Evolutionary conservation across 2,329 filamentous ascomycete genomes (phyloP).

Genomic region (Stenocarpella maydis): DNA sequence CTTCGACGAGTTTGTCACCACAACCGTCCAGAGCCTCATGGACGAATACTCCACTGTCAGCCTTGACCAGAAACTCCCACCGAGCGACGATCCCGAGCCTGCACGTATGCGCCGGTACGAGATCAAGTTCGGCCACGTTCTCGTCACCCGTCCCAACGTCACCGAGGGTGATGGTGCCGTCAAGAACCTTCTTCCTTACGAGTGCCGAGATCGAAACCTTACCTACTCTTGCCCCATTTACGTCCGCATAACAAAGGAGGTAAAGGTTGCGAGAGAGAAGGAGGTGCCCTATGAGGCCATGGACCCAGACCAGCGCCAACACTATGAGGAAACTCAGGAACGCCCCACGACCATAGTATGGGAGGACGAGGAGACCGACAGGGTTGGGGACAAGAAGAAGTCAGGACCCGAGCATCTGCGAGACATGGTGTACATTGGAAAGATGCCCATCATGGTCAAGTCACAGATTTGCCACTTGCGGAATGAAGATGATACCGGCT

Average conservation of each 20-base stretch:
- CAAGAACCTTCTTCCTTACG: constrained; percentile 87
- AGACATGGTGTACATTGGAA: constrained; percentile 88
- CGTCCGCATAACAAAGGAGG: constrained; percentile 85
- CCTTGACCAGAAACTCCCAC: constrained; percentile 91
- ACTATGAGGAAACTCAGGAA: constrained; percentile 63
- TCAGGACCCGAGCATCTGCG: constrained; percentile 66
- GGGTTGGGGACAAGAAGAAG: constrained; percentile 54
- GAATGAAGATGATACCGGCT: constrained; percentile 81
- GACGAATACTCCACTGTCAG: constrained; percentile 90
- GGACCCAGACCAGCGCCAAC: constrained; percentile 68
- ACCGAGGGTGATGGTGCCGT: constrained; percentile 93
- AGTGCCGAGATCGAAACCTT: constrained; percentile 92
- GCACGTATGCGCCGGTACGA: constrained; percentile 92
- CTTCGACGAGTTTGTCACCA: constrained; percentile 95
- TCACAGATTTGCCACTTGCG: constrained; percentile 93
- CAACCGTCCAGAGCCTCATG: constrained; percentile 93
- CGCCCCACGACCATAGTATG: constrained; percentile 66
- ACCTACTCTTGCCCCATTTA: constrained; percentile 95
- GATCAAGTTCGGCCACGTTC: constrained; percentile 90
- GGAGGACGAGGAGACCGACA: constrained; percentile 67
- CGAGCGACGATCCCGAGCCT: constrained; percentile 76
- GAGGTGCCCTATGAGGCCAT: constrained; percentile 72
- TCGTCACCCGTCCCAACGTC: constrained; percentile 88
- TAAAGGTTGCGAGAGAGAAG: constrained; percentile 82
- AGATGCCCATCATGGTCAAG: constrained; percentile 97